Percentiles rank a stretch among this genome's conserved stretches.
Conservation (phyloP, 352 stramenopile species). For the Elongisporangium anandrum region DNA sequence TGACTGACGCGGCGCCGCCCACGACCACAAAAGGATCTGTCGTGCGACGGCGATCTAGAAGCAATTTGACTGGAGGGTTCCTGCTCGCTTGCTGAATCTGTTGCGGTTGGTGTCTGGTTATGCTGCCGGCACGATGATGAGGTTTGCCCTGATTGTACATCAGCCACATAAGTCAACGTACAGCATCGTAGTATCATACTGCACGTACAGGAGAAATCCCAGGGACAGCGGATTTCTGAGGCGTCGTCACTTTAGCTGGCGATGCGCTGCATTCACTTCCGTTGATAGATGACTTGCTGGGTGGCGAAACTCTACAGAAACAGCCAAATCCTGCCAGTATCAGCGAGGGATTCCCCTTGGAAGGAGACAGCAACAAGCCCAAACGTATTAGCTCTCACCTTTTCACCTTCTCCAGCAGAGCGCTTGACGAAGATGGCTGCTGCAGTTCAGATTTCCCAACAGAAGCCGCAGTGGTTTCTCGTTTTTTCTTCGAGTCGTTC, state of each 20-base stretch:
- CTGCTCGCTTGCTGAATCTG: slow-evolving; percentile 16
- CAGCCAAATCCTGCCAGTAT: slow-evolving; percentile 2
- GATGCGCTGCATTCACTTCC: slow-evolving; percentile 1
- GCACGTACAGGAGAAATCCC: slow-evolving; percentile 8
- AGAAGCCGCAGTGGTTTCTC: slow-evolving; percentile 18
- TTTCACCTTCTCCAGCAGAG: slow-evolving; percentile 1
- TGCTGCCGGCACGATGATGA: not conserved
- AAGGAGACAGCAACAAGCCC: too few relatives aligned
- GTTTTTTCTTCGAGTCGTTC: slow-evolving; percentile 29
- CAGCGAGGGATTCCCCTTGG: slow-evolving; percentile 5
- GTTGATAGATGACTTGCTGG: not conserved
- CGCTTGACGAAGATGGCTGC: slow-evolving; percentile 3
- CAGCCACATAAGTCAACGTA: slow-evolving; percentile 3
- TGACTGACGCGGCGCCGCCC: not conserved
- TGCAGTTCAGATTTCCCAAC: slow-evolving; percentile 16
- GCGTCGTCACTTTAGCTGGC: slow-evolving; percentile 8
- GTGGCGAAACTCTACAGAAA: slow-evolving; percentile 7
- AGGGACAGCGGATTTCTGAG: not conserved
- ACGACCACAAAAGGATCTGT: slow-evolving; percentile 11
- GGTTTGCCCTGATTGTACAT: not conserved
- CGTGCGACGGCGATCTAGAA: slow-evolving; percentile 41
- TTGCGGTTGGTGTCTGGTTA: not conserved
- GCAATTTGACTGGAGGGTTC: slow-evolving; percentile 61
- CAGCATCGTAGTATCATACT: not conserved
- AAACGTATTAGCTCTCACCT: not conserved